Base-by-base conservation (phyloP, 2,329 filamentous ascomycete genomes). In the Fusarium ambrosium region DNA sequence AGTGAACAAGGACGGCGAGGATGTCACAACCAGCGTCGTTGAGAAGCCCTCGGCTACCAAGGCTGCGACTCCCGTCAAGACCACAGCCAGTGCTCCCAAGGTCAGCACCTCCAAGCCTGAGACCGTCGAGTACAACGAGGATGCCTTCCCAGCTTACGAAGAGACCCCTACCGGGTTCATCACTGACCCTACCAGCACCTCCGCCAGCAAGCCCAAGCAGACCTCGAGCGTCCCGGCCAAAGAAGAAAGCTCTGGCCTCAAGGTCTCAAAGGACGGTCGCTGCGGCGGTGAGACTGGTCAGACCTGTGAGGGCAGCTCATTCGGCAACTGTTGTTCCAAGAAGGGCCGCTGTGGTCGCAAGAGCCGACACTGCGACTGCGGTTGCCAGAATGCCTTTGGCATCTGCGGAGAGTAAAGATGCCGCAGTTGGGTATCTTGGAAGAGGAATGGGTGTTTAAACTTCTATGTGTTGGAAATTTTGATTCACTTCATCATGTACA, bases 321-420 rank as follows among this genome's bases (percentile, higher is more conserved):
- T 83, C 65, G 85, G 85, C 3, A 75, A 83, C 66, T 87, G 86
- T 80, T 88, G 86, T 79, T 86, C 84, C 18, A 79, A 76, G 65
- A 78, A 79, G 71, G 79, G 83, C 58, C 81, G 79, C 76, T 88
- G 86, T 65, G 83, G 83, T 7, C 79, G 76, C 48, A 81, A 80
- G 71, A 78, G 76, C 37, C 76, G 79, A 34, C 81, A 84, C 68
- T 85, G 84, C 71, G 79, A 78, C 13, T 80, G 79, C 43, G 81
- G 81, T 16, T 86, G 84, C 74, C 81, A 84, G 75, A 64, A 70
- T 10, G 75, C 63, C n/a, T 85, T 82, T 71, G 83, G 83, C 18
- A 70, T 78, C 36, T 85, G 84, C 76, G 69, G 73, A 74, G 65
- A 75, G 64, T 65, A 55, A 58, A 48, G 62, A 39, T 61, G 22